phyloP scores from a whole-genome alignment of 345 rosid genomes.

The Pistacia integerrima region DNA sequence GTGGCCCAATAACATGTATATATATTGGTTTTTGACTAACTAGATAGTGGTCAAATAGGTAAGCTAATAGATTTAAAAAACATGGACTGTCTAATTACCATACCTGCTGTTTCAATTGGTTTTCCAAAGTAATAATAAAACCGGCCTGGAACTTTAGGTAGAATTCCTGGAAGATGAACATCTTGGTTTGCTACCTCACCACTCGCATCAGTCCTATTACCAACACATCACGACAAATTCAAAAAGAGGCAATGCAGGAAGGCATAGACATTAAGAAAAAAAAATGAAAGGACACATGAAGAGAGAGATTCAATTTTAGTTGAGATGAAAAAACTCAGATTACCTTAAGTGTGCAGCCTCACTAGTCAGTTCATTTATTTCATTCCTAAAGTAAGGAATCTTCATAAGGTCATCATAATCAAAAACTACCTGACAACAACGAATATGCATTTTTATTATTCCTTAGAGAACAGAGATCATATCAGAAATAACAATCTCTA shows the following conservation, averaged over 20 bases:
- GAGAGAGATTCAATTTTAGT: neutral
- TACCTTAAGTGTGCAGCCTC: conserved; percentile 29
- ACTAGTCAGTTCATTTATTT: neutral
- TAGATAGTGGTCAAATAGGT: neutral
- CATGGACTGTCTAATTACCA: neutral
- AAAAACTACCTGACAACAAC: conserved; percentile 36
- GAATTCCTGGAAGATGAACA: conserved; percentile 21
- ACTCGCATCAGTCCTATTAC: conserved; percentile 21
- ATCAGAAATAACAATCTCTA: neutral
- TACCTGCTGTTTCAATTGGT: conserved; percentile 38
- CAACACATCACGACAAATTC: neutral
- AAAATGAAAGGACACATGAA: neutral
- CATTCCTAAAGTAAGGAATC: conserved; percentile 27
- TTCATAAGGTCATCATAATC: conserved; percentile 38
- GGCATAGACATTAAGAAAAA: neutral
- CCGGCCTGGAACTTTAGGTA: conserved; percentile 38
- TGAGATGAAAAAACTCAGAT: neutral
- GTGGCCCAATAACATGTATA: neutral
- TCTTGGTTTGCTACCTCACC: conserved; percentile 29
- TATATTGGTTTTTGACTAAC: neutral
- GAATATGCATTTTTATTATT: neutral
- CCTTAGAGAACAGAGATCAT: neutral
- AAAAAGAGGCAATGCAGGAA: neutral
- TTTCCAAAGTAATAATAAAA: conserved; percentile 37
- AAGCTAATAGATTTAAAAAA: neutral